Conservation (phyloP, 2,329 filamentous ascomycete genomes). For the Zymoseptoria brevis region DNA sequence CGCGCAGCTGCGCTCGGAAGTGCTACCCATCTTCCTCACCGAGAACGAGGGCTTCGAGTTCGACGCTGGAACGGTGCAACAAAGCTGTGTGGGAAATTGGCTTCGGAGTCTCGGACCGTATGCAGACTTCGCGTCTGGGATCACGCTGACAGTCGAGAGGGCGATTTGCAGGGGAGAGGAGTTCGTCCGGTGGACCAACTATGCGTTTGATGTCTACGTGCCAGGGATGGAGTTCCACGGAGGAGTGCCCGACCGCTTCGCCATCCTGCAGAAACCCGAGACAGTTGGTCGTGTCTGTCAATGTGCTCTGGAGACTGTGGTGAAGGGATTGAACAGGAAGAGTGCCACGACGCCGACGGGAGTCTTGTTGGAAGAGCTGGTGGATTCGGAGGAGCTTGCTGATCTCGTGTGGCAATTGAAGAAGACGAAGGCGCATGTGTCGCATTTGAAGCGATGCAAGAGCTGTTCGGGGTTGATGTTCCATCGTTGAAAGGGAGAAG, state of each 20-base stretch:
- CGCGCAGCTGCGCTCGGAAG: slow-evolving; percentile 19
- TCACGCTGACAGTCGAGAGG: slow-evolving; percentile 12
- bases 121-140: slow-evolving; percentile 11
- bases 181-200: slow-evolving; percentile 10
- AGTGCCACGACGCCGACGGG: background rate
- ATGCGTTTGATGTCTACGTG: slow-evolving; percentile 9
- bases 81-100: slow-evolving; percentile 17
- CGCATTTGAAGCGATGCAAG: slow-evolving; percentile 5
- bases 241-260: background rate
- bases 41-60: slow-evolving; percentile 19
- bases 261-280: background rate
- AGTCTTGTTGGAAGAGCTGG: slow-evolving; percentile 2
- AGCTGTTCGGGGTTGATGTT: slow-evolving; percentile 8
- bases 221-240: background rate
- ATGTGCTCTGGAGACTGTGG: slow-evolving; percentile 4
- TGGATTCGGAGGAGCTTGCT: slow-evolving; percentile 6
- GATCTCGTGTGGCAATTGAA: slow-evolving; percentile 11
- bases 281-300: slow-evolving; percentile 2
- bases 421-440: slow-evolving; percentile 11
- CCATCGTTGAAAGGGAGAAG: slow-evolving; percentile 1
- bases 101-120: slow-evolving; percentile 13
- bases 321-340: background rate
- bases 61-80: slow-evolving; percentile 17
- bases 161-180: slow-evolving; percentile 6
- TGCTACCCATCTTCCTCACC: slow-evolving; percentile 17